Conservation (phyloP, 1,284 basidiomycete species). For the Veloporphyrellus conicus region DNA sequence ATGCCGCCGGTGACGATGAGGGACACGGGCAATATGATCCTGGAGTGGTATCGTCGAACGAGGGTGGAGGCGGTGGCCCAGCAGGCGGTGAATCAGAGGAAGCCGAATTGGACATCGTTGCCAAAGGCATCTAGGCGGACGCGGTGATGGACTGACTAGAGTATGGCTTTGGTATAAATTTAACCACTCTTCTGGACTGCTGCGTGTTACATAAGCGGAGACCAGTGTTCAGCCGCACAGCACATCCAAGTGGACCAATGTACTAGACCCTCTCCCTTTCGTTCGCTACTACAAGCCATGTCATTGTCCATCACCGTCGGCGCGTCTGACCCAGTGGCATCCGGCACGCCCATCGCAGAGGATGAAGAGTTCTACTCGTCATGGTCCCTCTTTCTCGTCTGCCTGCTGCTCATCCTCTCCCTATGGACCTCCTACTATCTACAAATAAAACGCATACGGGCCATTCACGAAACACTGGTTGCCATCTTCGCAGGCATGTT, state of each 20-base stretch:
- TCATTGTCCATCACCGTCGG: slow-evolving; percentile 26
- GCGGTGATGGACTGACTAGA: slow-evolving; percentile 5
- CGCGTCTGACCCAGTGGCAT: slow-evolving; percentile 18
- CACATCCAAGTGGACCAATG: slow-evolving; percentile 4
- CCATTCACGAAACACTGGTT: slow-evolving; percentile 95
- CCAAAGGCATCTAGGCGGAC: slow-evolving; percentile 22
- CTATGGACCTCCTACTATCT: slow-evolving; percentile 98
- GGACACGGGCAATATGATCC: slow-evolving; percentile 24
- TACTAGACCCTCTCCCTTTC: neutral
- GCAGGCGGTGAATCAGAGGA: slow-evolving; percentile 12
- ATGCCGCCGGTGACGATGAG: slow-evolving; percentile 26
- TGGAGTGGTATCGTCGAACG: slow-evolving; percentile 21
- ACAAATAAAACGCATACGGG: slow-evolving; percentile 92
- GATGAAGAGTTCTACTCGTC: slow-evolving; percentile 91
- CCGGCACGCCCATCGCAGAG: slow-evolving; percentile 46
- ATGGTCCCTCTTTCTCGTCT: slow-evolving; percentile 93
- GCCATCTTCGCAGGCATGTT: slow-evolving; percentile 96
- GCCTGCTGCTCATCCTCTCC: slow-evolving; percentile 88
- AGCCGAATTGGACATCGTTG: slow-evolving; percentile 27
- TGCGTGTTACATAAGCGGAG: slow-evolving; percentile 19
- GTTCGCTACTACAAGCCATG: slow-evolving; percentile 15
- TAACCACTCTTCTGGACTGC: neutral
- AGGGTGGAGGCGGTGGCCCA: slow-evolving; percentile 4
- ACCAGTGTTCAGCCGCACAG: neutral
- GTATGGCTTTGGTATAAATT: slow-evolving; percentile 3